Conservation (phyloP, 805 yeast species). For the Wickerhamiella parazyma region DNA sequence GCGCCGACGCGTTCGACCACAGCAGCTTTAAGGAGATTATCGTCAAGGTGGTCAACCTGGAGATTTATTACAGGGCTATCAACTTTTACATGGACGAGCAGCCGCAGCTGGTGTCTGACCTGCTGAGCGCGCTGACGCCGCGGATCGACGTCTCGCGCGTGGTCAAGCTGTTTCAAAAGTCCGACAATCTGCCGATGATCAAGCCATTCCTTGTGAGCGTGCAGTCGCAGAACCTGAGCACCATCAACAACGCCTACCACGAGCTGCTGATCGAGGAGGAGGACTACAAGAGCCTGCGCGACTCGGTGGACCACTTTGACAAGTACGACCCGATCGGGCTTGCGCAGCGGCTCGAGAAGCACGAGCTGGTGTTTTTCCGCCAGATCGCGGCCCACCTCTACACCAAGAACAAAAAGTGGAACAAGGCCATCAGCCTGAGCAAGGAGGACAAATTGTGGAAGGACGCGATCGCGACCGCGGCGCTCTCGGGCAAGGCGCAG, state of each 20-base stretch:
- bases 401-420: constrained; percentile 89
- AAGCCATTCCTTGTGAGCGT: constrained; percentile 91
- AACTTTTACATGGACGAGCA: constrained; percentile 87
- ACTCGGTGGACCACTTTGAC: constrained; percentile 78
- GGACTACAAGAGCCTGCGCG: constrained; percentile 79
- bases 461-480: constrained; percentile 86
- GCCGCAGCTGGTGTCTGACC: constrained; percentile 79
- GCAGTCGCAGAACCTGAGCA: constrained; percentile 74
- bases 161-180: constrained; percentile 83
- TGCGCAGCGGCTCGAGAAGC: constrained; percentile 87
- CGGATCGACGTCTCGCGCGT: constrained; percentile 91
- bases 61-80: constrained; percentile 93
- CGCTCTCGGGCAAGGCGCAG: constrained; percentile 61
- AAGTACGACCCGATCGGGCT: constrained; percentile 84
- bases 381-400: constrained; percentile 90
- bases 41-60: constrained; percentile 89
- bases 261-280: constrained; percentile 92
- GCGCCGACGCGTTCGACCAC: constrained; percentile 88
- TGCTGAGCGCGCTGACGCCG: constrained; percentile 70
- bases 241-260: constrained; percentile 91
- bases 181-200: constrained; percentile 91
- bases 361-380: constrained; percentile 81
- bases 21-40: constrained; percentile 85
- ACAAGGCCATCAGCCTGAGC: constrained; percentile 72
- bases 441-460: constrained; percentile 91